Evolutionary conservation across 2,329 filamentous ascomycete species (phyloP).

Genomic region (Phyllosticta ampelicida): DNA sequence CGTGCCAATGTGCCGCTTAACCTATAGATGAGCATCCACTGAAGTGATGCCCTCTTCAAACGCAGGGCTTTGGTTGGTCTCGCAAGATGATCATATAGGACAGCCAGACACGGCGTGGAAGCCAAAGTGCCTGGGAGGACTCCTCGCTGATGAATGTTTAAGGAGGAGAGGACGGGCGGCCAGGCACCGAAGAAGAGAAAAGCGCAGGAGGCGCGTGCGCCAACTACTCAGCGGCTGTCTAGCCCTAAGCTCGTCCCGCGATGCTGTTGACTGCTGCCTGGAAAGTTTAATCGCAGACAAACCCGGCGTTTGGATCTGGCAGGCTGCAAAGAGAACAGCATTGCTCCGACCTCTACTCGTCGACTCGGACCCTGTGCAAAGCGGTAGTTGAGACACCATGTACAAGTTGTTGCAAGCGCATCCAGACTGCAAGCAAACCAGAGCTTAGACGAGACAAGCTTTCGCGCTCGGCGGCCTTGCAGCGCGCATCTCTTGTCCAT

Average conservation of each 20-base stretch:
- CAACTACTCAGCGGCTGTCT: not conserved
- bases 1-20: slow-evolving; percentile 11
- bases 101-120: slow-evolving; percentile 3
- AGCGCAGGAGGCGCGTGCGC: not conserved
- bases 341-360: not conserved
- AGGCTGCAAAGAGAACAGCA: not conserved
- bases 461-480: not conserved
- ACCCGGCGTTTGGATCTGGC: not conserved
- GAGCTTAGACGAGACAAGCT: no score
- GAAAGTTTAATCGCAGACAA: not conserved
- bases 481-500: not conserved
- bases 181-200: not conserved
- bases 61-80: slow-evolving; percentile 16
- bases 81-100: slow-evolving; percentile 16
- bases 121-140: slow-evolving; percentile 22
- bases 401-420: no score
- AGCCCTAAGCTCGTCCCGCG: not conserved
- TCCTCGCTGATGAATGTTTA: slow-evolving; percentile 11
- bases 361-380: no score
- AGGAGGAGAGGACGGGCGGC: not conserved
- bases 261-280: not conserved
- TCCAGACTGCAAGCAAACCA: no score
- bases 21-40: slow-evolving; percentile 22
- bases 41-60: slow-evolving; percentile 23
- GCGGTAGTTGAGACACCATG: no score